phyloP scores from a whole-genome alignment of 2,329 filamentous ascomycete species.

The Hansfordia pulvinata region DNA sequence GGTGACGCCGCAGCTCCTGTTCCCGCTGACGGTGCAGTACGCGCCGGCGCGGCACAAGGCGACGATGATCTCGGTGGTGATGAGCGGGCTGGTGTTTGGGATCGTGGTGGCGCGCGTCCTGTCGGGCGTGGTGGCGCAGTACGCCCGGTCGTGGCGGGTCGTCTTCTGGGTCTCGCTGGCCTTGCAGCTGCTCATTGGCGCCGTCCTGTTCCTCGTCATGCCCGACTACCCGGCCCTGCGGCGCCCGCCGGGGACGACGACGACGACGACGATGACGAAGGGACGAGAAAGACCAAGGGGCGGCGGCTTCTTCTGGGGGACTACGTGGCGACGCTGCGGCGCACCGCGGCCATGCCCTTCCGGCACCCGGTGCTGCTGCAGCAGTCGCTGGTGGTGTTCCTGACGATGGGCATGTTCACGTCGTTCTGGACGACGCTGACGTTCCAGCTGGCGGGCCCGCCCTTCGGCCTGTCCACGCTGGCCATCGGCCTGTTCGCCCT shows the following conservation, averaged over 20 bases:
- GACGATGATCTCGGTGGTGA: slow-evolving; percentile 58
- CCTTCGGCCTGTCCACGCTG: slow-evolving; percentile 12
- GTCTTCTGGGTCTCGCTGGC: slow-evolving; percentile 70
- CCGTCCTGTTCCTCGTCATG: slow-evolving; percentile 58
- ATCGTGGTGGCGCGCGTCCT: slow-evolving; percentile 65
- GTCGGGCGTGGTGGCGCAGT: slow-evolving; percentile 62
- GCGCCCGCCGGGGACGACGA: slow-evolving; percentile 51
- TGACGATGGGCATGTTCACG: slow-evolving; percentile 36
- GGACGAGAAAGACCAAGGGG: no score
- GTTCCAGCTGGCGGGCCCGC: slow-evolving; percentile 13
- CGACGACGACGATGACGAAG: no score
- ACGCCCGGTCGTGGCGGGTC: slow-evolving; percentile 58
- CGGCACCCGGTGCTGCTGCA: slow-evolving; percentile 58
- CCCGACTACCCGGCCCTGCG: slow-evolving; percentile 63
- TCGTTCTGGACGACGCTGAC: slow-evolving; percentile 33
- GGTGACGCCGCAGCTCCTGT: slow-evolving; percentile 68
- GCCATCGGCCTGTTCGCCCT: slow-evolving; percentile 15
- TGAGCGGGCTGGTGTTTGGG: slow-evolving; percentile 62
- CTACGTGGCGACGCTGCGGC: slow-evolving; percentile 53
- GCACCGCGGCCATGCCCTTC: slow-evolving; percentile 49
- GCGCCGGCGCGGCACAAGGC: slow-evolving; percentile 56
- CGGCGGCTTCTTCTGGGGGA: no score
- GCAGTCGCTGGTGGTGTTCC: slow-evolving; percentile 52
- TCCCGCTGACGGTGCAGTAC: slow-evolving; percentile 68
- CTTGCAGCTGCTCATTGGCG: slow-evolving; percentile 53